phyloP scores from a whole-genome alignment of 345 rosid species.

The Hibiscus tridactylites region DNA sequence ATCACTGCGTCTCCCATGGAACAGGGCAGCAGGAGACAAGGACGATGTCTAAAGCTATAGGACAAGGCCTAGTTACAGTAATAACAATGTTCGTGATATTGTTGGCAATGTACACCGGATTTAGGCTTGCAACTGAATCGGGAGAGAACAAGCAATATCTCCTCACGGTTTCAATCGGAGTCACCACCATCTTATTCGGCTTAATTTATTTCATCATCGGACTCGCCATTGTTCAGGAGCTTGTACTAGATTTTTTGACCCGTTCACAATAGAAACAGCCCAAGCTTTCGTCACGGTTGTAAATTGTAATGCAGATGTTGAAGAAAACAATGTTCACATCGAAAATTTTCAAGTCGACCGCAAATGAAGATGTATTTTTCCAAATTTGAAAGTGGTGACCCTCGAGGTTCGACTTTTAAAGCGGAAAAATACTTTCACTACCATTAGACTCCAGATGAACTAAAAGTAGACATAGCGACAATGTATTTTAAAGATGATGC shows the following conservation, averaged over 20 bases:
- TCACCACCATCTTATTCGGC: conserved; percentile 22
- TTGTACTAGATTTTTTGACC: neutral
- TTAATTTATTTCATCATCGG: conserved; percentile 23
- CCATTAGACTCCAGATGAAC: too few relatives aligned
- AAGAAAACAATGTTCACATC: too few relatives aligned
- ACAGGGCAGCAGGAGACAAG: neutral
- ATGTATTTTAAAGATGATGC: conserved; percentile 24
- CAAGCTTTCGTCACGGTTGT: too few relatives aligned
- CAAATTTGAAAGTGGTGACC: too few relatives aligned
- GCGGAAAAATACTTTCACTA: too few relatives aligned
- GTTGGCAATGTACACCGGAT: conserved; percentile 22
- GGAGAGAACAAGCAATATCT: conserved; percentile 14
- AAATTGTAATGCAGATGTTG: too few relatives aligned
- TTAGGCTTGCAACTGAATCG: conserved; percentile 24
- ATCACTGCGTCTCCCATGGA: neutral
- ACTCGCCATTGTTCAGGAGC: conserved; percentile 19
- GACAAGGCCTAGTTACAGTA: neutral
- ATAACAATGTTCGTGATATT: conserved; percentile 12
- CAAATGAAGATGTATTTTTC: too few relatives aligned
- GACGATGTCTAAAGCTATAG: neutral
- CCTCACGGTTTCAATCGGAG: conserved; percentile 24
- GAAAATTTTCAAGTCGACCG: too few relatives aligned
- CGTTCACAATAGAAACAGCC: neutral
- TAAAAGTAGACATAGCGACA: too few relatives aligned
- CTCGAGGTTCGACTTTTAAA: too few relatives aligned